These are phyloP conservation scores for Mycosphaerella sp. DNA, from an alignment of 2,329 filamentous ascomycete species.

Conservation along the genomic window DNA sequence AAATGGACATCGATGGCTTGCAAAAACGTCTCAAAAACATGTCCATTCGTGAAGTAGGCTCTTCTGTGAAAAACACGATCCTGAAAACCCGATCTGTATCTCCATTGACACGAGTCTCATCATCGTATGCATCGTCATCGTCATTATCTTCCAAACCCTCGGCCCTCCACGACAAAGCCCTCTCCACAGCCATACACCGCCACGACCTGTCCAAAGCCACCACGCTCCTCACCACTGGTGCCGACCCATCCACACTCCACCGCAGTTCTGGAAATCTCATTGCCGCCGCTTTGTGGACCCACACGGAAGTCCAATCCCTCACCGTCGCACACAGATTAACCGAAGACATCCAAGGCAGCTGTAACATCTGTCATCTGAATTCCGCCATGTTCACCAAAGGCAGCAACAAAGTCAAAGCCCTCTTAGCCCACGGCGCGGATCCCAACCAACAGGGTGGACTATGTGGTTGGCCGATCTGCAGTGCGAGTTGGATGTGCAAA, in stretches of 20 bases:
- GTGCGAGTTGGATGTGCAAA: conserved; percentile 24
- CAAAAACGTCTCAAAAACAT: conserved; percentile 22
- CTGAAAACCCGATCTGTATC: no score
- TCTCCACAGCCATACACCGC: conserved; percentile 16
- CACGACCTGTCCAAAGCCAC: conserved; percentile 18
- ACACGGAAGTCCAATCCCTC: conserved; percentile 14
- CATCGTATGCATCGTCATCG: background rate
- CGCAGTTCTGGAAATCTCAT: conserved; percentile 12
- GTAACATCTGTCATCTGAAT: conserved; percentile 17
- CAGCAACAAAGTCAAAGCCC: conserved; percentile 21
- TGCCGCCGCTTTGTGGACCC: conserved; percentile 19
- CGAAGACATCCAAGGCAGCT: conserved; percentile 19
- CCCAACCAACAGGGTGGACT: conserved; percentile 19
- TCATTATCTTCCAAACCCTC: conserved; percentile 8
- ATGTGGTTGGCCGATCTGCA: conserved; percentile 22
- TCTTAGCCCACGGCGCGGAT: conserved; percentile 27
- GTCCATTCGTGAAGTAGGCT: conserved; percentile 21
- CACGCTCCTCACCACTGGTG: conserved; percentile 16
- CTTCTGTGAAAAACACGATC: conserved; percentile 7
- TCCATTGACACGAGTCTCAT: background rate
- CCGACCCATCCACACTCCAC: conserved; percentile 13
- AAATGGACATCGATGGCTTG: conserved; percentile 25
- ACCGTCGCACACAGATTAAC: conserved; percentile 18
- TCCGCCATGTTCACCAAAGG: conserved; percentile 14
- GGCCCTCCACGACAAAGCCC: conserved; percentile 16